Evolutionary conservation across 306 rosid genomes (phyloP).

Genomic region (Elaeagnus macrophylla): DNA sequence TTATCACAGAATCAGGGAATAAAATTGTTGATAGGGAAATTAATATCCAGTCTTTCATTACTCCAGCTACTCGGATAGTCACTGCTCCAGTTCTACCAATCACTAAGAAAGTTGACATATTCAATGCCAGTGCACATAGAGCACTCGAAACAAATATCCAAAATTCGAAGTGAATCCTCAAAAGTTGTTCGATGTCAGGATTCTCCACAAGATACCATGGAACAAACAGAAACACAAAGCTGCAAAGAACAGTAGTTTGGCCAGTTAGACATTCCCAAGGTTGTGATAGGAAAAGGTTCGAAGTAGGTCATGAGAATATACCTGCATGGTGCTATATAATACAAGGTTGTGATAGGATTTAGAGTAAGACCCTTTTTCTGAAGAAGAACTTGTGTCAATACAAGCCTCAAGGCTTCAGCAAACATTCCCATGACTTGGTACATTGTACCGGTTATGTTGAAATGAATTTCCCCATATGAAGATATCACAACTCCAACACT

Average conservation of each 20-base stretch:
- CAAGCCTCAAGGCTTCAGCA: constrained; percentile 77
- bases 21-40: constrained; percentile 14
- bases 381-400: constrained; percentile 73
- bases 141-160: constrained; percentile 14
- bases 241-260: constrained; percentile 6
- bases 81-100: constrained; percentile 17
- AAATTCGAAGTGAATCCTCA: constrained; percentile 5
- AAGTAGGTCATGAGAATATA: constrained; percentile 14
- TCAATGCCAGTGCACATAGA: constrained; percentile 12
- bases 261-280: too few relatives aligned
- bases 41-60: constrained; percentile 15
- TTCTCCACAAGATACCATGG: constrained; percentile 17
- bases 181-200: constrained; percentile 3
- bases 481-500: constrained; percentile 75
- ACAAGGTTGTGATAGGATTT: constrained; percentile 72
- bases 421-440: constrained; percentile 75
- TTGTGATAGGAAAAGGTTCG: not conserved
- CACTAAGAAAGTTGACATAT: constrained; percentile 13
- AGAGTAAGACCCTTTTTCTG: constrained; percentile 70
- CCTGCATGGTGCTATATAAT: constrained; percentile 90
- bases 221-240: constrained; percentile 13
- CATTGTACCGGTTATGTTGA: constrained; percentile 57
- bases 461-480: constrained; percentile 76
- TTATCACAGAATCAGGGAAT: constrained; percentile 4
- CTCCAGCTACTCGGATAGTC: constrained; percentile 14